These are phyloP conservation scores for Ascochyta koolunga DNA, from an alignment of 2,329 filamentous ascomycete species.

Conservation along the genomic window DNA sequence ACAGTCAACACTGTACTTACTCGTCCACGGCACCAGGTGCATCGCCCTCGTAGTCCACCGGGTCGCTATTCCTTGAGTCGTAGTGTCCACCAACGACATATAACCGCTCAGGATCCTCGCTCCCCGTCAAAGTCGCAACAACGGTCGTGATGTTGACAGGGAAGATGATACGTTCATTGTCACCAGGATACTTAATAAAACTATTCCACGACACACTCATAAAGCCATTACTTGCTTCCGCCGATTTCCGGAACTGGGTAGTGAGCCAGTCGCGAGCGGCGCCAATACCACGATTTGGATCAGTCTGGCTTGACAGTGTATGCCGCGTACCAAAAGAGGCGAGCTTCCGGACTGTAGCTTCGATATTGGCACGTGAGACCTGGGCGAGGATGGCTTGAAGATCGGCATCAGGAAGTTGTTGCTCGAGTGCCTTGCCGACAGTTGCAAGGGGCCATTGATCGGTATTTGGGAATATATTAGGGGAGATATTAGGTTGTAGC, in stretches of 20 bases:
- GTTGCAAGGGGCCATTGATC: slow-evolving; percentile 46
- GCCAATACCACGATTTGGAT: slow-evolving; percentile 58
- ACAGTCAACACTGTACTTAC: slow-evolving; percentile 1
- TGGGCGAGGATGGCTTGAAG: slow-evolving; percentile 46
- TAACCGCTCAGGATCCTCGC: slow-evolving; percentile 53
- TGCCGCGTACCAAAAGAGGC: slow-evolving; percentile 61
- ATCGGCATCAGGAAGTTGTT: slow-evolving; percentile 48
- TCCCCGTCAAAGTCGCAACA: slow-evolving; percentile 53
- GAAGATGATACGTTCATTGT: slow-evolving; percentile 49
- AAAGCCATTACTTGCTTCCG: slow-evolving; percentile 52
- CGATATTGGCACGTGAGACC: slow-evolving; percentile 51
- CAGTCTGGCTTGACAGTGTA: slow-evolving; percentile 59
- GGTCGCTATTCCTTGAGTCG: slow-evolving; percentile 57
- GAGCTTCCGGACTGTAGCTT: slow-evolving; percentile 57
- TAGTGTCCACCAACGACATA: slow-evolving; percentile 63
- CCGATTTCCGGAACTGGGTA: slow-evolving; percentile 53
- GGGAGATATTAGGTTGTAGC: slow-evolving; percentile 20
- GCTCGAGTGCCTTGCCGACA: slow-evolving; percentile 37
- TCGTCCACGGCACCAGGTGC: slow-evolving; percentile 63
- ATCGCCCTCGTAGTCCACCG: slow-evolving; percentile 56
- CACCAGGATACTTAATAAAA: slow-evolving; percentile 53
- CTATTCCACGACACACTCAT: slow-evolving; percentile 59
- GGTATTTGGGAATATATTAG: slow-evolving; percentile 20
- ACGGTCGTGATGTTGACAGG: slow-evolving; percentile 59
- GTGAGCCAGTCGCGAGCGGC: slow-evolving; percentile 62